Evolutionary conservation across 345 rosid genomes (phyloP), one percentile per base, ranked within the genome.

Genomic region (Erysimum cheiranthoides): DNA sequence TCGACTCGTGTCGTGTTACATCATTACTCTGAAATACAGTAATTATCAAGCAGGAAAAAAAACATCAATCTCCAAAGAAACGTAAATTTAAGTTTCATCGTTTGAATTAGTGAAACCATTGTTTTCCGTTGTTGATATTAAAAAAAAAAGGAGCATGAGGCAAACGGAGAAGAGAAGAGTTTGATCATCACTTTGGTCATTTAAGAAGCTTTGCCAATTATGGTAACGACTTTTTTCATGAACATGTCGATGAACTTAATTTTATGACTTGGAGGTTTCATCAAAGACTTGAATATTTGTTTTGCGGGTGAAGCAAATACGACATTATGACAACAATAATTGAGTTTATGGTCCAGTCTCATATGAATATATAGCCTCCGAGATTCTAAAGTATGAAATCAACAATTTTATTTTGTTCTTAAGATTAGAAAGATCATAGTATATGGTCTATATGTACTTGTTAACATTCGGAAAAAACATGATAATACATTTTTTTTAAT

Each of bases 111-210:
- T 16, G 25, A 68, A 46, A 27, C 61, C 49, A 52, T 21, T 21
- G 1, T 21, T 21, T 21, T 21, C 25, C 25, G 25, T 21, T 21
- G 25, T 1, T 21, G 25, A 21, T 21, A 21, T 21, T n/a, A n/a
- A 21, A 21, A 32, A 32, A 32, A 17, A 53, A 40, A 58, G 45
- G 21, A 31, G 56, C 31, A 56, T 1, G 40, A 32, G 35, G 8
- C 52, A 69, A 42, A 42, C 30, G 6, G 28, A 7, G 28, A 51
- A 58, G 13, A 58, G 16, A 58, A 34, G 31, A 70, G 66, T 47
- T 71, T 60, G 58, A 46, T 43, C 10, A 46, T 43, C 10, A 46
- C 11, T 58, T 53, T 58, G 43, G 63, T 34, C 14, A 58, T 40
- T 8, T 11, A 40, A 61, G 17, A 61, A 61, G 53, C 56, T 64